Percentiles rank a stretch among this genome's conserved stretches.
Conservation (phyloP, 169 alveolate genomes). For the Cryptosporidium sp. region DNA sequence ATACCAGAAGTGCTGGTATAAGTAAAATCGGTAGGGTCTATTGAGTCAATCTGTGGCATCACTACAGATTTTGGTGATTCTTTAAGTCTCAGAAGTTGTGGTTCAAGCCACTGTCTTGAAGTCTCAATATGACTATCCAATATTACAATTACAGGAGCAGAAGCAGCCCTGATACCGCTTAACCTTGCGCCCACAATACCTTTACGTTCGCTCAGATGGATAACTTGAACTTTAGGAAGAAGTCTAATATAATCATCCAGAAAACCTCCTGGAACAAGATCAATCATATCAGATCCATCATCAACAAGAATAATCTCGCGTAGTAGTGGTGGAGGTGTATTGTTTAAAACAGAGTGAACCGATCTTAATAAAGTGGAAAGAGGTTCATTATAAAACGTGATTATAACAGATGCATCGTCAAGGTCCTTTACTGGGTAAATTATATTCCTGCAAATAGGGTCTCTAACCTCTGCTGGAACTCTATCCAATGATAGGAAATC, state of each 20-base stretch:
- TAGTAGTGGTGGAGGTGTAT: constrained; percentile 79
- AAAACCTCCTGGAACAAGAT: constrained; percentile 73
- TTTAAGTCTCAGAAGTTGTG: constrained; percentile 69
- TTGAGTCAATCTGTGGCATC: constrained; percentile 77
- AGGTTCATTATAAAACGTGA: constrained; percentile 77
- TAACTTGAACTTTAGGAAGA: constrained; percentile 69
- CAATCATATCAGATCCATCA: constrained; percentile 77
- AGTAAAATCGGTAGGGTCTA: constrained; percentile 58
- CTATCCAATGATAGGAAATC: constrained; percentile 60
- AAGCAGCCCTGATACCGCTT: constrained; percentile 68
- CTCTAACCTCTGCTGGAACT: constrained; percentile 47
- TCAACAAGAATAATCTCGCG: constrained; percentile 78
- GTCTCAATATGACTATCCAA: constrained; percentile 80
- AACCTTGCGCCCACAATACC: constrained; percentile 79
- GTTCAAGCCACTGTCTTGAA: constrained; percentile 79
- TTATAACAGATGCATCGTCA: constrained; percentile 75
- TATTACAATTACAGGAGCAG: constrained; percentile 76
- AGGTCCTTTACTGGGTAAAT: constrained; percentile 52
- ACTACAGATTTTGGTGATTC: constrained; percentile 76
- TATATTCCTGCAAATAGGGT: constrained; percentile 21
- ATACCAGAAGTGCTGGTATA: constrained; percentile 72
- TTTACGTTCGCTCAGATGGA: constrained; percentile 31
- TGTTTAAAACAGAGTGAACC: constrained; percentile 78
- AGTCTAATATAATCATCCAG: constrained; percentile 74
- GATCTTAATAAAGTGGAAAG: constrained; percentile 77